Conservation (phyloP, 352 stramenopile genomes). For the Phytophthora fragariae region DNA sequence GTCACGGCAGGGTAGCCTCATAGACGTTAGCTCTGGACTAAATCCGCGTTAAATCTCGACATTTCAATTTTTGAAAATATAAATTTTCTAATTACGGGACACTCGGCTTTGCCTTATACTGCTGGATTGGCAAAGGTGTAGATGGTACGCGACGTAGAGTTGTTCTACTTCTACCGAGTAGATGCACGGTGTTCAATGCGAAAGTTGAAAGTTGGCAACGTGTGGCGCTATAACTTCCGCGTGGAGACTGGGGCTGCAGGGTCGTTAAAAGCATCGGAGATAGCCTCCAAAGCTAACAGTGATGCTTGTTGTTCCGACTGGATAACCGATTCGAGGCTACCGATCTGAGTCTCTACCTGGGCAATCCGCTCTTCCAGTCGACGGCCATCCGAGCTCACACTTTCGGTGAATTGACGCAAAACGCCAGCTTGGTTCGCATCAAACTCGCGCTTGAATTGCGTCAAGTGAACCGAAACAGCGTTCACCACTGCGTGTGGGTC, state of each 20-base stretch:
- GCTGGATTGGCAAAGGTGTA: too few species aligned
- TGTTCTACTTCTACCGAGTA: too few species aligned
- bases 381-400: constrained; percentile 52
- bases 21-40: too few species aligned
- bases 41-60: too few species aligned
- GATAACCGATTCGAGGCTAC: constrained; percentile 59
- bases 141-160: too few species aligned
- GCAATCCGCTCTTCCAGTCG: constrained; percentile 63
- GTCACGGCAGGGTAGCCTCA: too few species aligned
- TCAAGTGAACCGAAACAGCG: constrained; percentile 61
- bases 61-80: too few species aligned
- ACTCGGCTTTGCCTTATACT: too few species aligned
- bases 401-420: constrained; percentile 62
- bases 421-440: constrained; percentile 56
- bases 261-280: constrained; percentile 67
- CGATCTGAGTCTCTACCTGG: constrained; percentile 64
- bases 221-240: neutral
- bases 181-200: too few species aligned
- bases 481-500: constrained; percentile 59
- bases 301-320: constrained; percentile 78
- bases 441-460: constrained; percentile 72
- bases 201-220: too few species aligned
- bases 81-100: too few species aligned
- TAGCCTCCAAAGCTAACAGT: constrained; percentile 70
- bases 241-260: constrained; percentile 12